These are phyloP conservation scores for Phyllosticta citribraziliensis DNA, from an alignment of 2,329 filamentous ascomycete species.

Conservation along the genomic window DNA sequence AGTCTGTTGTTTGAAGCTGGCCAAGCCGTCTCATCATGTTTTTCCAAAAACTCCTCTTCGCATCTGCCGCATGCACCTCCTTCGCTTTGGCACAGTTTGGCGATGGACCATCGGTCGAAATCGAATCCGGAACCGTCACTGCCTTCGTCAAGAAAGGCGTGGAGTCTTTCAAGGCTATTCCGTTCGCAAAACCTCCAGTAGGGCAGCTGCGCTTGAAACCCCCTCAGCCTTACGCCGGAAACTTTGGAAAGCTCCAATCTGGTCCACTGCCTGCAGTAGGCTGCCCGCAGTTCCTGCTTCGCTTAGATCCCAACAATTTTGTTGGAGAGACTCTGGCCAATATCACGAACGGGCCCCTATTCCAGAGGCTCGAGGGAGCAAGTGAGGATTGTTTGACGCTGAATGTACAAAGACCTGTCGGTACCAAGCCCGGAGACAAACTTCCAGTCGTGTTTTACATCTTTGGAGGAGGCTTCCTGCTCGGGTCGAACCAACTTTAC, in stretches of 20 bases:
- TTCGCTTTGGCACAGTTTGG: not conserved
- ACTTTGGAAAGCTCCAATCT: too few species aligned
- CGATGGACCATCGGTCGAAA: slow-evolving; percentile 42
- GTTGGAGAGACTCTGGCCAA: not conserved
- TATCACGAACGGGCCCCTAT: slow-evolving; percentile 30
- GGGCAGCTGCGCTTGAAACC: slow-evolving; percentile 1
- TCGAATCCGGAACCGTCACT: slow-evolving; percentile 48
- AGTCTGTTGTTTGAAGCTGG: not conserved
- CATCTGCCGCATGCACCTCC: not conserved
- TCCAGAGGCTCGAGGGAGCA: slow-evolving; percentile 26
- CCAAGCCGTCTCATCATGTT: not conserved
- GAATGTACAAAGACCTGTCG: slow-evolving; percentile 35
- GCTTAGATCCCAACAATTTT: too few species aligned
- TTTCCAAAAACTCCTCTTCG: not conserved
- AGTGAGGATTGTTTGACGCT: slow-evolving; percentile 28
- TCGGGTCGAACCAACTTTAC: slow-evolving; percentile 25
- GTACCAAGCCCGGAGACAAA: slow-evolving; percentile 24
- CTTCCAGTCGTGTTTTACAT: slow-evolving; percentile 32
- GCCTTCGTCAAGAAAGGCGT: slow-evolving; percentile 37
- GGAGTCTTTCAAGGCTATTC: slow-evolving; percentile 37
- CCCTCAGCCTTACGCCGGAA: too few species aligned
- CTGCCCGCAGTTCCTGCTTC: too few species aligned
- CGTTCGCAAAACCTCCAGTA: slow-evolving; percentile 8
- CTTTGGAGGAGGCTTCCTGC: slow-evolving; percentile 8
- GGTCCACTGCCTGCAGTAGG: too few species aligned